Percentiles rank a stretch among this genome's conserved stretches.
Conservation (phyloP, 257 asterid genomes). For the Ligustrum vulgare region DNA sequence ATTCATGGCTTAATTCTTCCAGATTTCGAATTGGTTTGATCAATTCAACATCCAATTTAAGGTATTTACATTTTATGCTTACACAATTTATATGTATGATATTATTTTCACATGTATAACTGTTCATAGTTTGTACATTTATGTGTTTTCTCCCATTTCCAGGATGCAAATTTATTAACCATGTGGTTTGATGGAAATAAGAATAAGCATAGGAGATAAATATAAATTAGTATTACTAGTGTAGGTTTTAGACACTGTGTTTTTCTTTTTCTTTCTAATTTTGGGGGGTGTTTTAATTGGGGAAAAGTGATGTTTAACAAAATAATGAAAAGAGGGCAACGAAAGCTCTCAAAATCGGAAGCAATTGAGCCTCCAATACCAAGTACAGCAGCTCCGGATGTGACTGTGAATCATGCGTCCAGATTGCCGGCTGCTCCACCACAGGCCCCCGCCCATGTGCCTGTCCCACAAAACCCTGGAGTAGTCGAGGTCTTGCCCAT, state of each 20-base stretch:
- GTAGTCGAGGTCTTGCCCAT: conserved; percentile 71
- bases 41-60: not conserved
- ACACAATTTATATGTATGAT: not conserved
- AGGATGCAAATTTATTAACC: not conserved
- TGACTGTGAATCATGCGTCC: conserved; percentile 54
- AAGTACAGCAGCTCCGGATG: conserved; percentile 34
- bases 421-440: conserved; percentile 41
- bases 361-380: conserved; percentile 54
- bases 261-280: not conserved
- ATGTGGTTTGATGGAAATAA: not conserved
- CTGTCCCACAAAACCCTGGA: conserved; percentile 47
- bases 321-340: not conserved
- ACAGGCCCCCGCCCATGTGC: conserved; percentile 46
- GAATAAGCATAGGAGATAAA: not conserved
- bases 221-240: not conserved
- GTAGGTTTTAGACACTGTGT: not conserved
- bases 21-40: not conserved
- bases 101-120: not conserved
- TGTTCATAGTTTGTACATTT: not conserved
- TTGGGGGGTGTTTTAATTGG: not conserved
- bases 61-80: not conserved
- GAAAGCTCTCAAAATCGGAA: not conserved
- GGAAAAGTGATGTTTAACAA: not conserved
- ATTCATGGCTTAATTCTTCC: conserved; percentile 8
- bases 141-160: not conserved